Evolutionary conservation across 2,329 filamentous ascomycete genomes (phyloP).

Genomic region (Nemania sp.): DNA sequence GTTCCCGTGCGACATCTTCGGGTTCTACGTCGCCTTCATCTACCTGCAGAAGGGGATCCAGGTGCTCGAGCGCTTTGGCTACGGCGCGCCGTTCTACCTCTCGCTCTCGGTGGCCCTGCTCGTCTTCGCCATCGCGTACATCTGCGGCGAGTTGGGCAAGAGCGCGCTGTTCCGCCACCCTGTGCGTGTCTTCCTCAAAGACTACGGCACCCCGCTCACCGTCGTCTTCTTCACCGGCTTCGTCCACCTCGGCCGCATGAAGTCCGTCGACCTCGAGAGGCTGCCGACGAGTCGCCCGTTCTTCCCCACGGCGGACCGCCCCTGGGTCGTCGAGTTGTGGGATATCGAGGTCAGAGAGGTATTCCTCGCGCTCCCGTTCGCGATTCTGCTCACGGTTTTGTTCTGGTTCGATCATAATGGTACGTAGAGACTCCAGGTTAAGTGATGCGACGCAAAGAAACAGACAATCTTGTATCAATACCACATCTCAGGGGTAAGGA

Average conservation of each 20-base stretch:
- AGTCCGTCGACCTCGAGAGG: conserved; percentile 66
- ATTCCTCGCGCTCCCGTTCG: conserved; percentile 87
- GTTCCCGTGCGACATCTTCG: conserved; percentile 92
- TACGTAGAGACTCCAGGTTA: conserved; percentile 41
- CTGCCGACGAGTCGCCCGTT: conserved; percentile 79
- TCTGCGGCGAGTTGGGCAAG: conserved; percentile 73
- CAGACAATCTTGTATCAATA: not conserved
- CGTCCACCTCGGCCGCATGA: conserved; percentile 83
- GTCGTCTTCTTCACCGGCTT: conserved; percentile 90
- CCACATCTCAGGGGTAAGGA: not conserved
- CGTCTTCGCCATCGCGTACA: conserved; percentile 76
- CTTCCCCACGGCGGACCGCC: conserved; percentile 71
- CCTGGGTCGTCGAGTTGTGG: conserved; percentile 84
- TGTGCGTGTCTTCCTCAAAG: conserved; percentile 80
- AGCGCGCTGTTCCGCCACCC: conserved; percentile 75
- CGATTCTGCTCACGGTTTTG: conserved; percentile 76
- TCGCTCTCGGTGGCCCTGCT: conserved; percentile 76
- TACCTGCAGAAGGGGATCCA: conserved; percentile 91
- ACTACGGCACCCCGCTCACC: conserved; percentile 83
- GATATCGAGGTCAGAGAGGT: conserved; percentile 71
- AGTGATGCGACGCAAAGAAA: not conserved
- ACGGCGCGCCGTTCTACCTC: conserved; percentile 71
- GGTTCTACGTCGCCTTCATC: conserved; percentile 90
- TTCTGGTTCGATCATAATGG: conserved; percentile 92
- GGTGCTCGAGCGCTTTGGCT: conserved; percentile 76